These are phyloP conservation scores for Talaromyces rugulosus DNA, from an alignment of 2,329 filamentous ascomycete genomes.

Conservation along the genomic window DNA sequence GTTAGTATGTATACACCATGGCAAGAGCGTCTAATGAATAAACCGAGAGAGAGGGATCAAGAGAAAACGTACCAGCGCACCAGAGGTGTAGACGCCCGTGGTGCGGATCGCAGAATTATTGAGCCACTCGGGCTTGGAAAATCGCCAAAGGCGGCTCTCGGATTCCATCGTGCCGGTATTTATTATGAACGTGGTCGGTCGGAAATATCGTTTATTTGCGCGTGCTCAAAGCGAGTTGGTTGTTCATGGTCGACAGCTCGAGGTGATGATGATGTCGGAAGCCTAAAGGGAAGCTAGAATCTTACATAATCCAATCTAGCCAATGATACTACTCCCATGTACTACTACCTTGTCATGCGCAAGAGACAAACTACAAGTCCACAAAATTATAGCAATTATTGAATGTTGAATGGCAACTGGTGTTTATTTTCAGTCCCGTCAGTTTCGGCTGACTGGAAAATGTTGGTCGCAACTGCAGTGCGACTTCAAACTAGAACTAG, in stretches of 20 bases:
- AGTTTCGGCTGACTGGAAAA: not conserved
- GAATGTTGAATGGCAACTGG: not conserved
- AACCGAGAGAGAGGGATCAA: constrained; percentile 13
- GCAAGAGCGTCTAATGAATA: not conserved
- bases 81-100: constrained; percentile 62
- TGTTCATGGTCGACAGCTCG: not conserved
- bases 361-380: not conserved
- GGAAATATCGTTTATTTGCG: not conserved
- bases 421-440: not conserved
- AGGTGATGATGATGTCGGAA: not conserved
- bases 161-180: constrained; percentile 33
- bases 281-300: not conserved
- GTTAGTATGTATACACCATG: not conserved
- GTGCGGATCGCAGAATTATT: constrained; percentile 62
- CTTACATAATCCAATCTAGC: not conserved
- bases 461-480: not conserved
- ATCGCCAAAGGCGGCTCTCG: constrained; percentile 60
- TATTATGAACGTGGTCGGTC: not conserved
- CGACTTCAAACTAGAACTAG: not conserved
- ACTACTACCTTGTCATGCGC: not conserved
- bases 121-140: constrained; percentile 63
- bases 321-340: not conserved
- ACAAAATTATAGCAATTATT: not conserved
- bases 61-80: constrained; percentile 54
- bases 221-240: not conserved